phyloP scores from a whole-genome alignment of 352 stramenopile genomes.

The Pythium pyrilobum region DNA sequence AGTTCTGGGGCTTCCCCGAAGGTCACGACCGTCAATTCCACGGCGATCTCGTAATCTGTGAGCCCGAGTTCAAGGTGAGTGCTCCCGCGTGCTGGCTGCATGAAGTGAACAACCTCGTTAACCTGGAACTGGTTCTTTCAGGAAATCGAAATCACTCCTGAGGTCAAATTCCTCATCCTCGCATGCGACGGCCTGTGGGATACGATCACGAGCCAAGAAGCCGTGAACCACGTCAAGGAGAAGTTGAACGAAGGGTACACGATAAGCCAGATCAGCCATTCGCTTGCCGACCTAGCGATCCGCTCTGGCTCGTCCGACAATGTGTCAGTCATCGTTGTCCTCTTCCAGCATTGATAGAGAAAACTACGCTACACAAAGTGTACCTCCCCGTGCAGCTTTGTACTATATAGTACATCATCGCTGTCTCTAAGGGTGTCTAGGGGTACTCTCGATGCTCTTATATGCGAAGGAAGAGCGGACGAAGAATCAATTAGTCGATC shows the following conservation, averaged over 20 bases:
- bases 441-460: too few relatives aligned
- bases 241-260: slow-evolving; percentile 65
- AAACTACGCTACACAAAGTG: not conserved
- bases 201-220: slow-evolving; percentile 90
- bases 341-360: slow-evolving; percentile 44
- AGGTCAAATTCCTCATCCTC: slow-evolving; percentile 90
- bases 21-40: slow-evolving; percentile 75
- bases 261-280: slow-evolving; percentile 75
- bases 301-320: slow-evolving; percentile 85
- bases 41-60: slow-evolving; percentile 82
- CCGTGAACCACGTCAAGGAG: slow-evolving; percentile 76
- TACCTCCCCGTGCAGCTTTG: too few relatives aligned
- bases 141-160: slow-evolving; percentile 85
- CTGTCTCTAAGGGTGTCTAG: too few relatives aligned
- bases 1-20: slow-evolving; percentile 81
- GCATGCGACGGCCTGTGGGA: slow-evolving; percentile 92
- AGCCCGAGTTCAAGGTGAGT: slow-evolving; percentile 74
- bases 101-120: not conserved
- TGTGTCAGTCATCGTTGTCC: slow-evolving; percentile 82
- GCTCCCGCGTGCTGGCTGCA: not conserved
- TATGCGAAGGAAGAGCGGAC: too few relatives aligned
- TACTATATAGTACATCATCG: too few relatives aligned
- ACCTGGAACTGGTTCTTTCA: slow-evolving; percentile 8
- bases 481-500: too few relatives aligned
- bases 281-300: slow-evolving; percentile 80